A percentile compares a stretch with the other conserved stretches of the same genome.
phyloP scores from a whole-genome alignment of 805 yeast species.

The Kodamaea hsintzibuensis region DNA sequence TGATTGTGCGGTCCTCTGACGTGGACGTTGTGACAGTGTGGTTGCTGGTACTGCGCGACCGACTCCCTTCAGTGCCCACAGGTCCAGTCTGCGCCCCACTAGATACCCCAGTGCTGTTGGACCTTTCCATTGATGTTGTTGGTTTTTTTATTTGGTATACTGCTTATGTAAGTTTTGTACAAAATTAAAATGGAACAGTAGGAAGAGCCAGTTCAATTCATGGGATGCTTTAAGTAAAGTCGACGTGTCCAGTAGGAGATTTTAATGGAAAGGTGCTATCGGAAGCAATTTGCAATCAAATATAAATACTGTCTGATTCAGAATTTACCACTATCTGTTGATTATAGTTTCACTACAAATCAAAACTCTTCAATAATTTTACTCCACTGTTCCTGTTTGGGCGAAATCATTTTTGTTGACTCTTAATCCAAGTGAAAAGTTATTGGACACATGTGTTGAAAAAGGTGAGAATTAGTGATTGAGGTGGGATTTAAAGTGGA shows the following conservation, averaged over 20 bases:
- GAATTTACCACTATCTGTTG: no score
- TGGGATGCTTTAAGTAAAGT: not conserved
- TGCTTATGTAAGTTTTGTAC: not conserved
- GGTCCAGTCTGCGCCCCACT: not conserved
- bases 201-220: not conserved
- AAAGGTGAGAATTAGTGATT: no score
- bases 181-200: not conserved
- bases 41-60: constrained; percentile 3
- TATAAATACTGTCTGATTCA: no score
- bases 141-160: not conserved
- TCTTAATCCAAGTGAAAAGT: not conserved
- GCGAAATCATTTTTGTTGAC: not conserved
- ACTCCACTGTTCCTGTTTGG: not conserved
- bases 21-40: constrained; percentile 1
- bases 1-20: constrained; percentile 9
- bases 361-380: not conserved
- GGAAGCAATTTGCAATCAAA: no score
- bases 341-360: not conserved
- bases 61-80: not conserved
- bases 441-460: not conserved
- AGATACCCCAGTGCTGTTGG: not conserved
- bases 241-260: not conserved
- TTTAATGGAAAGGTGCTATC: no score
- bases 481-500: no score
- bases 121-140: constrained; percentile 2